phyloP scores from a whole-genome alignment of 192 early-diverging fungal species.

The Linnemannia exigua region DNA sequence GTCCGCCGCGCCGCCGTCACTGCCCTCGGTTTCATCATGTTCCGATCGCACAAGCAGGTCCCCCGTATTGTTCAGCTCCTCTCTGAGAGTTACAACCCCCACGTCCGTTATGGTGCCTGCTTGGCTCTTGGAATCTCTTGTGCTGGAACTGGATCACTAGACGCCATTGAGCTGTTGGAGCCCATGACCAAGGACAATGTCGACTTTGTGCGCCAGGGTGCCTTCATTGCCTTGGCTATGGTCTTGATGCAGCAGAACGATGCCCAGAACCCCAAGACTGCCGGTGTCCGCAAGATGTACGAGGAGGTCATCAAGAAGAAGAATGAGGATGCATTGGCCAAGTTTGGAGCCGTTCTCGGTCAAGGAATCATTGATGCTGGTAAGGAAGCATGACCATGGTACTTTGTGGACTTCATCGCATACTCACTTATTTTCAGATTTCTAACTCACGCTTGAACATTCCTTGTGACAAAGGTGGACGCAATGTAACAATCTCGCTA shows the following conservation, averaged over 20 bases:
- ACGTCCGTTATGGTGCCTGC: slow-evolving; percentile 97
- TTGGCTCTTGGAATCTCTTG: slow-evolving; percentile 98
- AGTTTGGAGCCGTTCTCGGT: slow-evolving; percentile 95
- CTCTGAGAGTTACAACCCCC: slow-evolving; percentile 98
- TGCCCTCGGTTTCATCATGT: slow-evolving; percentile 94
- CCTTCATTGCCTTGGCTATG: slow-evolving; percentile 95
- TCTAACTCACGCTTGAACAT: too few species aligned
- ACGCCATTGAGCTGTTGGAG: slow-evolving; percentile 94
- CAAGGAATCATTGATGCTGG: slow-evolving; percentile 99
- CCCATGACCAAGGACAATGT: slow-evolving; percentile 98
- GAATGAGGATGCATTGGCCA: slow-evolving; percentile 92
- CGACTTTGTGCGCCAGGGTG: slow-evolving; percentile 98
- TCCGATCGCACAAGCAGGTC: slow-evolving; percentile 94
- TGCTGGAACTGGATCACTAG: slow-evolving; percentile 92
- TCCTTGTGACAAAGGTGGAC: slow-evolving; percentile 76
- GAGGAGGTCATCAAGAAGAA: slow-evolving; percentile 92
- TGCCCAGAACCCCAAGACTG: slow-evolving; percentile 79
- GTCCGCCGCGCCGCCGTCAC: slow-evolving; percentile 99
- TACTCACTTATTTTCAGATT: too few species aligned
- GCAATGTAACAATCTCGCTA: slow-evolving; percentile 97
- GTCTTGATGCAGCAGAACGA: slow-evolving; percentile 98
- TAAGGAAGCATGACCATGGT: too few species aligned
- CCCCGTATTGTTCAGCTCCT: slow-evolving; percentile 98
- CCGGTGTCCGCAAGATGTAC: slow-evolving; percentile 88
- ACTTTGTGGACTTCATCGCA: too few species aligned